A percentile compares a stretch with the other conserved stretches of the same genome.
Evolutionary conservation across 176 grass and related monocot genomes (phyloP).

Genomic region (Oropetium thomaeum): DNA sequence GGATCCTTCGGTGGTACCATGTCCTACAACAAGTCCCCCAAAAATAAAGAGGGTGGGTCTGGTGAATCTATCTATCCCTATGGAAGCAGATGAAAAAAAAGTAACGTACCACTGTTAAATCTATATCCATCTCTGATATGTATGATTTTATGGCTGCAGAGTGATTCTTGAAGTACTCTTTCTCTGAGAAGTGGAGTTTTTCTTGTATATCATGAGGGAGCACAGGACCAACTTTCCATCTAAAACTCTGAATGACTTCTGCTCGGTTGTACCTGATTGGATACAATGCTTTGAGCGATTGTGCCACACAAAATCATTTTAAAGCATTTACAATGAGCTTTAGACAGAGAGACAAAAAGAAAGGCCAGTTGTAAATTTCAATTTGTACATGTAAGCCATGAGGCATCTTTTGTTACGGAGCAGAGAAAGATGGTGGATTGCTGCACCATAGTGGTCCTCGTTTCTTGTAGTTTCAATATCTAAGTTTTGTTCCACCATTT

Average conservation of each 20-base stretch:
- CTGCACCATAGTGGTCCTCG: conserved; percentile 86
- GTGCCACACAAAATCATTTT: neutral
- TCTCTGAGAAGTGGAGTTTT: conserved; percentile 81
- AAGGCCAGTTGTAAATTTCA: neutral
- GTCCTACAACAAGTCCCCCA: conserved; percentile 40
- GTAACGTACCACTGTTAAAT: conserved; percentile 81
- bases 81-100: conserved; percentile 17
- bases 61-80: neutral
- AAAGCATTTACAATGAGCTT: neutral
- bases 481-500: conserved; percentile 84
- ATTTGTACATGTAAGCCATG: conserved; percentile 88
- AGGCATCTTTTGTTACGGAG: conserved; percentile 96
- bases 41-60: conserved; percentile 24
- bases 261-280: conserved; percentile 74
- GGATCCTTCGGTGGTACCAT: conserved; percentile 97
- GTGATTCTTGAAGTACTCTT: conserved; percentile 89
- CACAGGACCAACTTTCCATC: conserved; percentile 86
- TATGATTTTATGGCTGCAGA: conserved; percentile 70
- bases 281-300: conserved; percentile 15
- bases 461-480: conserved; percentile 80
- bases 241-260: conserved; percentile 87
- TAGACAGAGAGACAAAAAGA: neutral
- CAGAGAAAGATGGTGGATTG: conserved; percentile 90
- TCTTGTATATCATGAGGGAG: conserved; percentile 96
- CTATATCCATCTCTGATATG: conserved; percentile 86